Evolutionary conservation across 129 eudicot species (phyloP).

Genomic region (Flaveria bidentis): DNA sequence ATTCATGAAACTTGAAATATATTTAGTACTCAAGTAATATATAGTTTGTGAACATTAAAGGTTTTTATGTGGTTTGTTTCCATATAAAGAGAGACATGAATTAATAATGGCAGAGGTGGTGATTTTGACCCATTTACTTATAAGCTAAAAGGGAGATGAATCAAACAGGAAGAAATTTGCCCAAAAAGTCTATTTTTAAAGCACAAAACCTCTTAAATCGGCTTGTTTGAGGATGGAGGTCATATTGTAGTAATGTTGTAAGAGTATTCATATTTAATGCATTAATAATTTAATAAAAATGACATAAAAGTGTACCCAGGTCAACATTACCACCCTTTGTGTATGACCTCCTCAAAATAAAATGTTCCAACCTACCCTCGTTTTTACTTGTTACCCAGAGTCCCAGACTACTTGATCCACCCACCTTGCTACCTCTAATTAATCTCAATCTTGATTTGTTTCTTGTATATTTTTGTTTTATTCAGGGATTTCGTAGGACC

Average conservation of each 20-base stretch:
- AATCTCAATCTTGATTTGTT: slow-evolving; percentile 17
- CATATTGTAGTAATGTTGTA: background rate
- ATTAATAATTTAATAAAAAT: background rate
- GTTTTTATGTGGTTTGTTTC: slow-evolving; percentile 16
- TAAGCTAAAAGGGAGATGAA: background rate
- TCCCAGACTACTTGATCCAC: background rate
- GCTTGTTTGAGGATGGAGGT: background rate
- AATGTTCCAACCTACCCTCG: background rate
- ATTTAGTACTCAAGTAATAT: background rate
- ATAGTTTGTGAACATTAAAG: slow-evolving; percentile 1
- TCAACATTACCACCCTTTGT: background rate
- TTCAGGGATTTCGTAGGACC: slow-evolving; percentile 77
- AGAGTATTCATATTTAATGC: background rate
- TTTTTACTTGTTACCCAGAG: background rate
- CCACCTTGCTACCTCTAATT: background rate
- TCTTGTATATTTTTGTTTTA: background rate
- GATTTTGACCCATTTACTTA: background rate
- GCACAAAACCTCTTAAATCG: background rate
- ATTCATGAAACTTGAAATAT: slow-evolving; percentile 12
- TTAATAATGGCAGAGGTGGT: background rate
- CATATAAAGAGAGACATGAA: background rate
- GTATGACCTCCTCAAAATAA: background rate
- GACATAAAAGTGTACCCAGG: background rate
- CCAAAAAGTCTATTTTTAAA: background rate
- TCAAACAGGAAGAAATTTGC: background rate